Percentiles rank a stretch among this genome's conserved stretches.
phyloP scores from a whole-genome alignment of 2,329 filamentous ascomycete species.

The Diaporthe vexans region DNA sequence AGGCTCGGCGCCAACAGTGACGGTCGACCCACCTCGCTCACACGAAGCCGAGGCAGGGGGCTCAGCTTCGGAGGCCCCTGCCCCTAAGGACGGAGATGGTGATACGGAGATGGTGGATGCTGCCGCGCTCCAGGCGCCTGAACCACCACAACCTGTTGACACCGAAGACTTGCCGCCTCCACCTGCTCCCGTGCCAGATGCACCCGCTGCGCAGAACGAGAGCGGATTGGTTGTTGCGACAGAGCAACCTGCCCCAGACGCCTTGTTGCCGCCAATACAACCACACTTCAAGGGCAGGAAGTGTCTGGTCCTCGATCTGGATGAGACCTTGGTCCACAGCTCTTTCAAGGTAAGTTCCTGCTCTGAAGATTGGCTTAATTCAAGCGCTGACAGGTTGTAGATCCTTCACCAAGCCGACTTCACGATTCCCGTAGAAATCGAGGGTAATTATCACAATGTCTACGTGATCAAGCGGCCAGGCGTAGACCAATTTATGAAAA shows the following conservation, averaged over 20 bases:
- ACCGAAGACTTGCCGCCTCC: slow-evolving; percentile 61
- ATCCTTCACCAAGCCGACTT: slow-evolving; percentile 98
- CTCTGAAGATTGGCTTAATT: background rate
- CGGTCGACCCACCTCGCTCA: slow-evolving; percentile 55
- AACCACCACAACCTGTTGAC: slow-evolving; percentile 38
- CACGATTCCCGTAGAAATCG: slow-evolving; percentile 98
- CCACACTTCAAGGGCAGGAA: slow-evolving; percentile 89
- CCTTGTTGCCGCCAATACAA: slow-evolving; percentile 84
- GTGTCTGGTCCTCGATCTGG: slow-evolving; percentile 93
- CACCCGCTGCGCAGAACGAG: slow-evolving; percentile 53
- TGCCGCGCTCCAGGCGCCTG: slow-evolving; percentile 54
- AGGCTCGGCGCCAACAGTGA: slow-evolving; percentile 55
- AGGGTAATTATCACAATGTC: slow-evolving; percentile 98
- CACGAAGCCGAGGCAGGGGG: slow-evolving; percentile 39
- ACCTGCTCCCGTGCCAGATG: slow-evolving; percentile 58
- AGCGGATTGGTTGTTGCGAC: slow-evolving; percentile 61
- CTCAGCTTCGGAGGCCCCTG: slow-evolving; percentile 37
- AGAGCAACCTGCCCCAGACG: slow-evolving; percentile 69
- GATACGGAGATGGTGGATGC: slow-evolving; percentile 79
- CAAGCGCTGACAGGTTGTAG: slow-evolving; percentile 59
- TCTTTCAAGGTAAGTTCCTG: slow-evolving; percentile 87
- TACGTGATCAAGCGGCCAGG: slow-evolving; percentile 99
- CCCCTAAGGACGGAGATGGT: slow-evolving; percentile 65
- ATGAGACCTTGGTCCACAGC: slow-evolving; percentile 97
- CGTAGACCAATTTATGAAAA: slow-evolving; percentile 98